Evolutionary conservation across 768 basidiomycete species (phyloP), one percentile per base, ranked within the genome.

Genomic region (Exidia glandulosa): DNA sequence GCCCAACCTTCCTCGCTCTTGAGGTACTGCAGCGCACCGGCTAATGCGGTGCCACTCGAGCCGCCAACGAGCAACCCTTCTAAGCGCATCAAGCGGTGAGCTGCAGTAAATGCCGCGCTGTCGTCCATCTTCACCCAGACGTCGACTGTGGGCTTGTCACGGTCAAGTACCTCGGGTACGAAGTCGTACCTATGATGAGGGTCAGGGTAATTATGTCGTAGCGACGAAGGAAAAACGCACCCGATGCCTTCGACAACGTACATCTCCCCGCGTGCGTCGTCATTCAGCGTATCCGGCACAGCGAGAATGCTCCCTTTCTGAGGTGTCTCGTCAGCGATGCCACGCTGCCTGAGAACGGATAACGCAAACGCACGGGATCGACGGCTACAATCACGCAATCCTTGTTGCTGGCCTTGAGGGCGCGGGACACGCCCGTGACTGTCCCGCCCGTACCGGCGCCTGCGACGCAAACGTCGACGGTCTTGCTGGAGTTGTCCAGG

Each of bases 211-310:
- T 32, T 27, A 5, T n/a, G 50, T 32, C 16, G 34, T 36, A 36
- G 34, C n/a, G n/a, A n/a, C 23, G 32, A 45, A 31, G 12, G 57
- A 9, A 32, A 13, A 12, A 60, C 68, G 64, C 71, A 76, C 59
- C 96, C 96, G 58, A 97, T 98, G n/a, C 96, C 96, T 70, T 99
- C 96, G 25, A 97, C 84, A 57, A 84, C 70, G 66, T 97, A 98
- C 57, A 74, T 72, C 30, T 66, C 67, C 10, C 80, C 85, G 45
- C 70, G 72, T 57, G 74, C 80, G 25, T 70, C 73, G 1, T 68
- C 69, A 66, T 93, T 93, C 55, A 93, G 75, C 19, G 68, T 62
- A 41, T 84, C 80, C 0, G 92, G 90, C 32, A 77, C 61, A 0
- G 93, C 93, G 32, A 98, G 83, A 60, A 95, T 81, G 65, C 94